Conservation (phyloP, 2,329 filamentous ascomycete genomes). For the Nectriaceae sp. region DNA sequence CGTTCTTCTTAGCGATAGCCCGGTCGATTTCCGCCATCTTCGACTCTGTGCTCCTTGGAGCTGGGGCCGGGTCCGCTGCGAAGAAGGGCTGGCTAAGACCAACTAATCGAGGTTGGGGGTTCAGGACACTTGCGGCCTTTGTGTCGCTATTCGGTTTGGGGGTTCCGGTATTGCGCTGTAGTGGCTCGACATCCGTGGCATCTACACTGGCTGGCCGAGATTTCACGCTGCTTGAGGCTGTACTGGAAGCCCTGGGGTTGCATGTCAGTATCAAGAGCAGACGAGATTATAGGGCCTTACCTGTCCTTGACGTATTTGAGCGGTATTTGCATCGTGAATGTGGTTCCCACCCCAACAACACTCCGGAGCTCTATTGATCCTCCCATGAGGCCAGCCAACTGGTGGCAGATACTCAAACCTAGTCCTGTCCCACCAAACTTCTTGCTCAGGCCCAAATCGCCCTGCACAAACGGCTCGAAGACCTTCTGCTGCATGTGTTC, state of each 20-base stretch:
- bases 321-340: conserved; percentile 81
- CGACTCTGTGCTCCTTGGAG: conserved; percentile 48
- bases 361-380: conserved; percentile 74
- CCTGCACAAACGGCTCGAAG: conserved; percentile 94
- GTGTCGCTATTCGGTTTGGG: conserved; percentile 29
- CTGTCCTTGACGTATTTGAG: conserved; percentile 73
- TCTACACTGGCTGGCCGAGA: conserved; percentile 52
- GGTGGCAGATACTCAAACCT: conserved; percentile 85
- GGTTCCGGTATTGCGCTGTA: conserved; percentile 31
- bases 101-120: conserved; percentile 75
- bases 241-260: conserved; percentile 49
- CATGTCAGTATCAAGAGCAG: conserved; percentile 14
- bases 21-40: conserved; percentile 67
- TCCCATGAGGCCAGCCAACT: conserved; percentile 81
- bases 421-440: conserved; percentile 89
- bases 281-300: conserved; percentile 4
- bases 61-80: conserved; percentile 42
- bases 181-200: conserved; percentile 40
- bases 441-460: conserved; percentile 85
- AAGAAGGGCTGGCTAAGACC: conserved; percentile 86
- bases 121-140: conserved; percentile 47
- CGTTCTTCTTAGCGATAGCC: conserved; percentile 62
- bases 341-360: conserved; percentile 71
- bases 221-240: conserved; percentile 54
- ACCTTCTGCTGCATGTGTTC: conserved; percentile 76